These are phyloP conservation scores for Cydonia oblonga DNA, from an alignment of 331 rosid genomes.

Conservation along the genomic window DNA sequence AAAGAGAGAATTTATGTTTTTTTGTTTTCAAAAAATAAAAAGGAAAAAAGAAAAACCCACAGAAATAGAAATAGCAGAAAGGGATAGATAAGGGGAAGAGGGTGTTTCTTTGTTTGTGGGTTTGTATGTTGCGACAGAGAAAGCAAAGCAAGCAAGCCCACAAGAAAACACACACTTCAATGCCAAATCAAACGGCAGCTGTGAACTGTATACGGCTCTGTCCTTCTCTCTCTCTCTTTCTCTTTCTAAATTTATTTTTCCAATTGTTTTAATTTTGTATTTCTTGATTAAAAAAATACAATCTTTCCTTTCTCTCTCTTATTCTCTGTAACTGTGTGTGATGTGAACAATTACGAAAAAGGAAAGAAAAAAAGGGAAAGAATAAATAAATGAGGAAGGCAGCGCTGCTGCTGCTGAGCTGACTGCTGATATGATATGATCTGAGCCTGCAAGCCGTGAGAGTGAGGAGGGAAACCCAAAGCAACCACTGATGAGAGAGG, in stretches of 20 bases:
- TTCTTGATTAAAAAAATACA: constrained; percentile 6
- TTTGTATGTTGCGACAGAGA: constrained; percentile 25
- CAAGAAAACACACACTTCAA: constrained; percentile 20
- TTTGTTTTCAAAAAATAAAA: background rate
- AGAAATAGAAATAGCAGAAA: constrained; percentile 25
- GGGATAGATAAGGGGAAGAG: background rate
- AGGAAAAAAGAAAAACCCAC: constrained; percentile 12
- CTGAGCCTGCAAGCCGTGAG: background rate
- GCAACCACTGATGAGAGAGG: background rate
- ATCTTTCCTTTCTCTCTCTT: background rate
- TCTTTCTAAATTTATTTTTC: background rate
- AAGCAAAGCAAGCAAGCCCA: constrained; percentile 11
- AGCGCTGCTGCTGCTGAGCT: background rate
- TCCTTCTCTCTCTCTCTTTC: background rate
- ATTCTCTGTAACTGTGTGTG: constrained; percentile 18
- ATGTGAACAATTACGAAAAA: constrained; percentile 25
- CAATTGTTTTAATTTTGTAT: background rate
- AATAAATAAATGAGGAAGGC: constrained; percentile 9
- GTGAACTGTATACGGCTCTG: background rate
- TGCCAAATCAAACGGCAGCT: constrained; percentile 20
- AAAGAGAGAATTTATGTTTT: background rate
- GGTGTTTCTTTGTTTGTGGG: constrained; percentile 34
- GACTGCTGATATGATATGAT: constrained; percentile 12
- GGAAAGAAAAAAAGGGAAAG: background rate
- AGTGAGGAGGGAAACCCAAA: constrained; percentile 2